These are phyloP conservation scores for Massariosphaeria phaeospora DNA, from an alignment of 495 filamentous ascomycete species.

Conservation along the genomic window DNA sequence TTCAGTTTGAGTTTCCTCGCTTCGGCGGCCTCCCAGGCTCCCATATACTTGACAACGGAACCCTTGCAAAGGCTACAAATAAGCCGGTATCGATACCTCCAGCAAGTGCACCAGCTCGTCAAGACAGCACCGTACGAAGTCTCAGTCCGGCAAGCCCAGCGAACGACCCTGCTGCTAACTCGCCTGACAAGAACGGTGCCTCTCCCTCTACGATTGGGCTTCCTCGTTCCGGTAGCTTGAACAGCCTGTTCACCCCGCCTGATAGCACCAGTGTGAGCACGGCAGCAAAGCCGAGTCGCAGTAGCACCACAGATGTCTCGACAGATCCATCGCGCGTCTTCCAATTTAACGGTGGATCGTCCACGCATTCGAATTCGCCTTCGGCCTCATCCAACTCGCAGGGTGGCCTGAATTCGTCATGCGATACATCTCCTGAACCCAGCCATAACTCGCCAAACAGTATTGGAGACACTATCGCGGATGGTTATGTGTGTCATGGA, in stretches of 20 bases:
- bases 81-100: slow-evolving; percentile 13
- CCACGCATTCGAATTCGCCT: slow-evolving; percentile 52
- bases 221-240: slow-evolving; percentile 42
- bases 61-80: slow-evolving; percentile 30
- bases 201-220: not conserved
- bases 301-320: slow-evolving; percentile 36
- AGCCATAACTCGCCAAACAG: slow-evolving; percentile 53
- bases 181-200: slow-evolving; percentile 17
- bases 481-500: slow-evolving; percentile 43
- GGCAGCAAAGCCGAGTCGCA: slow-evolving; percentile 2
- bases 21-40: slow-evolving; percentile 74
- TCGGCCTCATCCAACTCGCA: slow-evolving; percentile 54
- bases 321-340: slow-evolving; percentile 32
- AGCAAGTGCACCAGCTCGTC: slow-evolving; percentile 15
- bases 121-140: slow-evolving; percentile 34
- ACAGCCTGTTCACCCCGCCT: slow-evolving; percentile 29
- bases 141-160: slow-evolving; percentile 35
- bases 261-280: not conserved
- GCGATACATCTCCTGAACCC: slow-evolving; percentile 72
- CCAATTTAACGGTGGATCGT: slow-evolving; percentile 41
- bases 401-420: slow-evolving; percentile 71
- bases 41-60: slow-evolving; percentile 52
- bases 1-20: slow-evolving; percentile 91
- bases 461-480: slow-evolving; percentile 54
- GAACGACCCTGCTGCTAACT: slow-evolving; percentile 26